phyloP scores from a whole-genome alignment of 2,329 filamentous ascomycete genomes.

The Phoma sp. region DNA sequence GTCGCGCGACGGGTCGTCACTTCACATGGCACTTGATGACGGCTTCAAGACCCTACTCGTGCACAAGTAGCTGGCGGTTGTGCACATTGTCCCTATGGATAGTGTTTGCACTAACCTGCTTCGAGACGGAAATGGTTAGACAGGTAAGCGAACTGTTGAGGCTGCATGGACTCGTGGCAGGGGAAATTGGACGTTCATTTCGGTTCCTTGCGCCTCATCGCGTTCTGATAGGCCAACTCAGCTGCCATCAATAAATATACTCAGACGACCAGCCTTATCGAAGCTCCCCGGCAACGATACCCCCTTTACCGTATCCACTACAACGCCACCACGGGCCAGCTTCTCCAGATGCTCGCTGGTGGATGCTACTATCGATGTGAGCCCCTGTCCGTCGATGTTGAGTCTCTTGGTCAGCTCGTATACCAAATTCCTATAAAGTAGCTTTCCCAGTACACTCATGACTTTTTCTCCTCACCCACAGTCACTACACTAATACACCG shows the following conservation, averaged over 20 bases:
- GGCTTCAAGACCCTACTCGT: not conserved
- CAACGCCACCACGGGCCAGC: constrained; percentile 36
- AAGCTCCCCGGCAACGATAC: constrained; percentile 27
- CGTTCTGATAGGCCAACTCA: constrained; percentile 28
- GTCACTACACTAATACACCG: constrained; percentile 47
- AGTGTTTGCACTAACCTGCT: constrained; percentile 26
- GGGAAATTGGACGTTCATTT: constrained; percentile 45
- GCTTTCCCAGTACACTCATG: constrained; percentile 27
- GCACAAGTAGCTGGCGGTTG: constrained; percentile 18
- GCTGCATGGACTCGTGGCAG: constrained; percentile 38
- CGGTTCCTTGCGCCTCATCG: constrained; percentile 33
- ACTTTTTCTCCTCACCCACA: constrained; percentile 46
- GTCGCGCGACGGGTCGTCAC: not conserved
- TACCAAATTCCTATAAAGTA: constrained; percentile 45
- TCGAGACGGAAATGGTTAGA: constrained; percentile 26
- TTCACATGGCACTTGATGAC: not conserved
- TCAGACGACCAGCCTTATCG: constrained; percentile 32
- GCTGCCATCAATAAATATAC: constrained; percentile 42
- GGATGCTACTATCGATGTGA: constrained; percentile 34
- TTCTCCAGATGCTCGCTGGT: constrained; percentile 31
- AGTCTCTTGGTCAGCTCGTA: constrained; percentile 34
- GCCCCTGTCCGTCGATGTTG: constrained; percentile 33
- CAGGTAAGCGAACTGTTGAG: constrained; percentile 35
- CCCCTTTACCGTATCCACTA: constrained; percentile 43
- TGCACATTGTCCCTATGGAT: constrained; percentile 21